Evolutionary conservation across 495 filamentous ascomycete species (phyloP).

Genomic region (Xylaria curta): DNA sequence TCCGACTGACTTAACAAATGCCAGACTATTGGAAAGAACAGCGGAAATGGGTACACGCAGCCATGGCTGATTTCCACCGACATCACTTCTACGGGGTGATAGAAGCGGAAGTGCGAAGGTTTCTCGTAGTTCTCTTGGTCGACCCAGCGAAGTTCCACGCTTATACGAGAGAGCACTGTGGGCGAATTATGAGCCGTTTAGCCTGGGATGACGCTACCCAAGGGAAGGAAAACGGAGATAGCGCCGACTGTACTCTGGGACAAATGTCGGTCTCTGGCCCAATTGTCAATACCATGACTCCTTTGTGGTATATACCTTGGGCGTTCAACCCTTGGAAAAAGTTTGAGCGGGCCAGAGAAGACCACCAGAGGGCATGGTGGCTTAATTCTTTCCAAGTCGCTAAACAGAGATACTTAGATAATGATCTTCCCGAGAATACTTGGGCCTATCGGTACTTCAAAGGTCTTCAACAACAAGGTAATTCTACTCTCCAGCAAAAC

Average conservation of each 20-base stretch:
- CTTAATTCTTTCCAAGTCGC: conserved; percentile 48
- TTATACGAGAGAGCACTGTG: conserved; percentile 53
- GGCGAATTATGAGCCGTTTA: conserved; percentile 54
- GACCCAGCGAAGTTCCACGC: conserved; percentile 53
- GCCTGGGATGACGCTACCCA: conserved; percentile 56
- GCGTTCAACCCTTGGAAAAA: conserved; percentile 54
- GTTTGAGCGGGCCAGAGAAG: conserved; percentile 50
- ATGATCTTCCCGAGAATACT: conserved; percentile 49
- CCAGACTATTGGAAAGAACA: conserved; percentile 54
- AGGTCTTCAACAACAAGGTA: conserved; percentile 48
- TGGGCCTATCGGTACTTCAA: conserved; percentile 56
- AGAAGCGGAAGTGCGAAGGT: conserved; percentile 52
- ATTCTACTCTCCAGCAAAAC: conserved; percentile 43
- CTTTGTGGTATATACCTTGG: conserved; percentile 48
- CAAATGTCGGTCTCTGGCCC: conserved; percentile 58
- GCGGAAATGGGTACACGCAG: conserved; percentile 56
- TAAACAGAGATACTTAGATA: conserved; percentile 46
- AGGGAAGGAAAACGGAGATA: conserved; percentile 50
- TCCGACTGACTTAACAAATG: background rate
- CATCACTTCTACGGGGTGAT: conserved; percentile 57
- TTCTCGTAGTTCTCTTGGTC: conserved; percentile 49
- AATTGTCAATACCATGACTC: conserved; percentile 54
- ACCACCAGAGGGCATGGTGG: conserved; percentile 53
- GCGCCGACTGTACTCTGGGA: conserved; percentile 52
- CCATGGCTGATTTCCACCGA: conserved; percentile 54